These are phyloP conservation scores for Apiospora marii DNA, from an alignment of 2,329 filamentous ascomycete genomes.

Conservation along the genomic window DNA sequence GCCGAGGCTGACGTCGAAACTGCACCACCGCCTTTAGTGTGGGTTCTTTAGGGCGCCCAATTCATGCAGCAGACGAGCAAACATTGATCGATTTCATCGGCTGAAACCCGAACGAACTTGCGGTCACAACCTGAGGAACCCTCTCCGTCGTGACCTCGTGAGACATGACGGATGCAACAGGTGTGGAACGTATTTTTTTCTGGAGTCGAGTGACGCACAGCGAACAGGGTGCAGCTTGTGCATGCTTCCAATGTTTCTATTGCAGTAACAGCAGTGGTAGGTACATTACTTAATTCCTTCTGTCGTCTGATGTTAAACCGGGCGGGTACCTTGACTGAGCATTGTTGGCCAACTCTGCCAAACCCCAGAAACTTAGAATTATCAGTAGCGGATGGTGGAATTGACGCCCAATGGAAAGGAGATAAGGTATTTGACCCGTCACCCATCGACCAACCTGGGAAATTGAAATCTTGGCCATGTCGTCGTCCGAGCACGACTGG, in stretches of 20 bases:
- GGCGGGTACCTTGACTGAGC: neutral
- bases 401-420: conserved; percentile 3
- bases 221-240: neutral
- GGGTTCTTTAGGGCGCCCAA: neutral
- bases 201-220: neutral
- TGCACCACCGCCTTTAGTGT: conserved; percentile 6
- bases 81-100: neutral
- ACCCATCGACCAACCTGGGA: conserved; percentile 24
- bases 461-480: conserved; percentile 42
- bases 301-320: neutral
- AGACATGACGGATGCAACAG: neutral
- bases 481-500: conserved; percentile 52
- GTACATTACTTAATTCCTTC: neutral
- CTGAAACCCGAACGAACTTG: neutral
- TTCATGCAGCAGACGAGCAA: neutral
- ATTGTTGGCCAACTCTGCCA: neutral
- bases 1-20: conserved; percentile 18
- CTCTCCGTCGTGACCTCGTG: neutral
- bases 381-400: neutral
- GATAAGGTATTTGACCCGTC: neutral
- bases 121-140: neutral
- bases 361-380: conserved; percentile 15
- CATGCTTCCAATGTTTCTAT: too few species aligned
- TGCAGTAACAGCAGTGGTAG: neutral
- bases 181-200: neutral